Conservation (phyloP, 768 basidiomycete genomes). For the Megacollybia marginata region DNA sequence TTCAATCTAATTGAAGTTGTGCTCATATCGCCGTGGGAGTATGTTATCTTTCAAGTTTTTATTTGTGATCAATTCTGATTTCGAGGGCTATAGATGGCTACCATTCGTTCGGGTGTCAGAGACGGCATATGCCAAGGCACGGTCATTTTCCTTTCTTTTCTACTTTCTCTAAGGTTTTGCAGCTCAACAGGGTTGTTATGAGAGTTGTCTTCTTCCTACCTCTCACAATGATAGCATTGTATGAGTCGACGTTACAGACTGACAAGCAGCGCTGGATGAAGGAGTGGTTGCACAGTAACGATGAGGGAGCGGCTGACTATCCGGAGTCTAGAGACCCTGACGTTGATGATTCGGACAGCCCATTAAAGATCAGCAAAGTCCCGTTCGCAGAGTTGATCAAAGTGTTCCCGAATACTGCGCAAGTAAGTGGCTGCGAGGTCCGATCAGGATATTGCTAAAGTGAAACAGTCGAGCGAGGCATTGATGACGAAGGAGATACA, state of each 20-base stretch:
- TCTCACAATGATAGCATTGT: slow-evolving; percentile 64
- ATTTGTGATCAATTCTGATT: background rate
- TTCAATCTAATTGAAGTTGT: slow-evolving; percentile 84
- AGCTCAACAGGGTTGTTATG: slow-evolving; percentile 82
- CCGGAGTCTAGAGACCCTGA: slow-evolving; percentile 52
- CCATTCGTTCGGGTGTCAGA: slow-evolving; percentile 35
- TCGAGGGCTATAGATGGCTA: slow-evolving; percentile 26
- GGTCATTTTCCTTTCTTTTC: background rate
- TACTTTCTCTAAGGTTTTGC: background rate
- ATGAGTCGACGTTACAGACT: slow-evolving; percentile 52
- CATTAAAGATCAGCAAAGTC: slow-evolving; percentile 61
- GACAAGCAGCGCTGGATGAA: slow-evolving; percentile 55
- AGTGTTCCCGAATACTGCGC: slow-evolving; percentile 63
- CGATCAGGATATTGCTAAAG: background rate
- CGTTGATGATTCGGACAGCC: slow-evolving; percentile 49
- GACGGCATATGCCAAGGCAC: slow-evolving; percentile 53
- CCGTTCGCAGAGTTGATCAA: slow-evolving; percentile 64
- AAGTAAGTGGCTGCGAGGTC: slow-evolving; percentile 36
- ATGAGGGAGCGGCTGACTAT: slow-evolving; percentile 52
- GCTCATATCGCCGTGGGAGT: slow-evolving; percentile 85
- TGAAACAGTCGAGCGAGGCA: slow-evolving; percentile 60
- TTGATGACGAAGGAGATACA: slow-evolving; percentile 59
- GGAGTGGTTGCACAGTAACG: slow-evolving; percentile 54
- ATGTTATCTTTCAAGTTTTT: slow-evolving; percentile 18
- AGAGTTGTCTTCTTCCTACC: slow-evolving; percentile 74